Percentiles rank a stretch among this genome's conserved stretches.
phyloP scores from a whole-genome alignment of 495 filamentous ascomycete species.

The Penicillium angulare region DNA sequence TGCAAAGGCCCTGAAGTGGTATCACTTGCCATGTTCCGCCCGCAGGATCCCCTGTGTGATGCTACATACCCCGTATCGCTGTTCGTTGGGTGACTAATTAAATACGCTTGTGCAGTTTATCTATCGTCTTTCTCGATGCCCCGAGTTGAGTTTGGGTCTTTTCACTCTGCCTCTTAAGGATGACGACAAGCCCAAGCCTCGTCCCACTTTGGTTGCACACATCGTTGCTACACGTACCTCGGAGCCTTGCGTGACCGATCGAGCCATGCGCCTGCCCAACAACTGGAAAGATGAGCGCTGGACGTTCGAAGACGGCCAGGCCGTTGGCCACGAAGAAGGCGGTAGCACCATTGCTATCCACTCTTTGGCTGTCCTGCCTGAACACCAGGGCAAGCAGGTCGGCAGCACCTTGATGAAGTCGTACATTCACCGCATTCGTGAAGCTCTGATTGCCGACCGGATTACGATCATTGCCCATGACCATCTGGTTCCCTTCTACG shows the following conservation, averaged over 20 bases:
- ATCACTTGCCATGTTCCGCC: no score
- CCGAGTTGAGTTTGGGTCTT: conserved; percentile 78
- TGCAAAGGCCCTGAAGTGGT: no score
- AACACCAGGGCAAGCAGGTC: conserved; percentile 70
- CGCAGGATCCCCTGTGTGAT: no score
- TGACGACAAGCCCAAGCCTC: conserved; percentile 43
- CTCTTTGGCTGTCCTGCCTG: conserved; percentile 74
- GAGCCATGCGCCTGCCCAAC: conserved; percentile 68
- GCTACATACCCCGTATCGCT: no score
- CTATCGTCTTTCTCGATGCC: conserved; percentile 75
- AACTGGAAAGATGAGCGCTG: conserved; percentile 56
- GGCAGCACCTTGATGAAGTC: conserved; percentile 74
- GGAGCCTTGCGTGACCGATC: conserved; percentile 64
- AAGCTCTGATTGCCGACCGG: conserved; percentile 64
- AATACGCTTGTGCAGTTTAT: conserved; percentile 55
- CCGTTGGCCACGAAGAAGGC: conserved; percentile 63
- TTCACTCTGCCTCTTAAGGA: conserved; percentile 59
- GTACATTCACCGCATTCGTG: conserved; percentile 70
- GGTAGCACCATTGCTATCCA: conserved; percentile 78
- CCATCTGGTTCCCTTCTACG: conserved; percentile 69
- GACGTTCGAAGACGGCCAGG: conserved; percentile 33
- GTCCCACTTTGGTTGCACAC: conserved; percentile 70
- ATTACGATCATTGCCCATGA: conserved; percentile 79
- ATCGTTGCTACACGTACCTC: conserved; percentile 71
- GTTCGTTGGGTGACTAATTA: conserved; percentile 5